Percentiles rank a stretch among this genome's conserved stretches.
Evolutionary conservation across 768 basidiomycete genomes (phyloP).

Genomic region (Tulasnella sp.): DNA sequence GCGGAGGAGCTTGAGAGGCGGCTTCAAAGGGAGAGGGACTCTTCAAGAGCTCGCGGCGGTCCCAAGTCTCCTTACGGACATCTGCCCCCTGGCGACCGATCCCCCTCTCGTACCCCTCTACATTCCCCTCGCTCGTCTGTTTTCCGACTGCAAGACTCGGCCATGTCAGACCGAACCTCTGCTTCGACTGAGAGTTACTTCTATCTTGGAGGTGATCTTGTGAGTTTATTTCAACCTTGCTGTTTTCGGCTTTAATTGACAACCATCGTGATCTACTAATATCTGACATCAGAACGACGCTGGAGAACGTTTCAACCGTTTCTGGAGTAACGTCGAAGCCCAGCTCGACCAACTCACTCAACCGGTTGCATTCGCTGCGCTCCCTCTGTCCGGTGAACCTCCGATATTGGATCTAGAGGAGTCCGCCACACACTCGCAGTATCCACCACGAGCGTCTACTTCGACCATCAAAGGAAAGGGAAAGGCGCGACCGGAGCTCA

Average conservation of each 20-base stretch:
- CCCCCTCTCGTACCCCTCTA: constrained; percentile 5
- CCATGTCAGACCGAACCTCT: constrained; percentile 40
- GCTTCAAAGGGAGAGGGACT: constrained; percentile 59
- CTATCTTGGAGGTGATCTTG: constrained; percentile 68
- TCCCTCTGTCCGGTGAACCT: constrained; percentile 38
- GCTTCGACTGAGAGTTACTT: constrained; percentile 72
- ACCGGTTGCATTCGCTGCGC: constrained; percentile 69
- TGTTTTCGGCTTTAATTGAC: not conserved
- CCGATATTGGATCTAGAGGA: not conserved
- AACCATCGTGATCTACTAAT: not conserved
- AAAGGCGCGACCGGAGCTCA: not conserved
- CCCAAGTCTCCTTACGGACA: constrained; percentile 12
- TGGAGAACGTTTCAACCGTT: constrained; percentile 77
- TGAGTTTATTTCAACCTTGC: constrained; percentile 21
- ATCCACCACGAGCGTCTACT: not conserved
- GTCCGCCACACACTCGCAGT: not conserved
- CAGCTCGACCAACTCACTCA: constrained; percentile 80
- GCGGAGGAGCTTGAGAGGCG: constrained; percentile 59
- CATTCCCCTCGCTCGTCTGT: constrained; percentile 5
- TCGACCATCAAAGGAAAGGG: not conserved
- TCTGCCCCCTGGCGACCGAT: constrained; percentile 5
- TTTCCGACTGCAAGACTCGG: constrained; percentile 14
- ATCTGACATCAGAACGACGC: constrained; percentile 51
- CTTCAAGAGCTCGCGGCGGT: constrained; percentile 27
- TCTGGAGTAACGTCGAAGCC: constrained; percentile 80